Conservation (phyloP, 495 filamentous ascomycete genomes). For the Chaetomidium leptoderma region DNA sequence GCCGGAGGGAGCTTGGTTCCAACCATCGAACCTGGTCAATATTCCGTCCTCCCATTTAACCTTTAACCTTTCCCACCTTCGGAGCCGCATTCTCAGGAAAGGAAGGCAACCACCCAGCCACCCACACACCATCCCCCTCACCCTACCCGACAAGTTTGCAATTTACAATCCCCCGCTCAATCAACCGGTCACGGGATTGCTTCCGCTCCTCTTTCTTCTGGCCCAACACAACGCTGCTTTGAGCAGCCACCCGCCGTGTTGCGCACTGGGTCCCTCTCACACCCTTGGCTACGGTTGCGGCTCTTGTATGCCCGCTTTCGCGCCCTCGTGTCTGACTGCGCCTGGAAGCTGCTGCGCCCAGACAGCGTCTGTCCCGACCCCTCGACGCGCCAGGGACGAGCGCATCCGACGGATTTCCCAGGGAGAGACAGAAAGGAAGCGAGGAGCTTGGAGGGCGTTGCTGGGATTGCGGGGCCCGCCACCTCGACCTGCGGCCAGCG, state of each 20-base stretch:
- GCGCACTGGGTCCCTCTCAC: slow-evolving; percentile 17
- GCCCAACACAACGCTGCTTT: slow-evolving; percentile 14
- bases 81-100: slow-evolving; percentile 30
- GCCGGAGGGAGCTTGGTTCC: background rate
- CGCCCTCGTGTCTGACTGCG: slow-evolving; percentile 20
- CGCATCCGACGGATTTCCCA: slow-evolving; percentile 7
- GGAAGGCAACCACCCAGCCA: slow-evolving; percentile 14
- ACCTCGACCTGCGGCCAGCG: background rate
- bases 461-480: background rate
- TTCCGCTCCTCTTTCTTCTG: slow-evolving; percentile 29
- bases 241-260: slow-evolving; percentile 19
- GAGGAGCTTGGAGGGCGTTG: background rate
- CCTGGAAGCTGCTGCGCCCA: slow-evolving; percentile 22
- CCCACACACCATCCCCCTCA: no score
- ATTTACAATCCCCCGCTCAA: slow-evolving; percentile 31
- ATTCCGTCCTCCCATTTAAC: slow-evolving; percentile 5
- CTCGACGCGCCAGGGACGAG: slow-evolving; percentile 12
- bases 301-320: slow-evolving; percentile 28
- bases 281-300: slow-evolving; percentile 28
- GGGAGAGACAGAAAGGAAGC: background rate
- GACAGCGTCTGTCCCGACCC: slow-evolving; percentile 9
- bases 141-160: slow-evolving; percentile 21
- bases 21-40: slow-evolving; percentile 1
- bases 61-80: slow-evolving; percentile 23
- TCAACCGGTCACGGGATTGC: slow-evolving; percentile 33